Conservation (phyloP, 257 asterid genomes). For the Primulina tabacum region DNA sequence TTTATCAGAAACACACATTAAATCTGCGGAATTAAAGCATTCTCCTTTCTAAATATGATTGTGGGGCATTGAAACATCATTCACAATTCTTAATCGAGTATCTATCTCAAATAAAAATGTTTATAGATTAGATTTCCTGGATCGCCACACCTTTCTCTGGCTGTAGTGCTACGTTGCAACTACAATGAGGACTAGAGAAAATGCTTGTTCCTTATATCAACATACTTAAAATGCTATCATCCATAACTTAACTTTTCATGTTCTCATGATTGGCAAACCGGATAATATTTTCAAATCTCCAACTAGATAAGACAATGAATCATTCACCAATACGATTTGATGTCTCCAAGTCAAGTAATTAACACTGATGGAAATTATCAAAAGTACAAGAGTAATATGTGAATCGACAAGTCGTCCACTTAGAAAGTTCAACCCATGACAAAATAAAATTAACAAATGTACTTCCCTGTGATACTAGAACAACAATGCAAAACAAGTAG, state of each 20-base stretch:
- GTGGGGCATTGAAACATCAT: neutral
- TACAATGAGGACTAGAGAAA: neutral
- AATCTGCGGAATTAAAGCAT: neutral
- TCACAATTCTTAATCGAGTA: neutral
- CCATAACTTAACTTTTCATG: neutral
- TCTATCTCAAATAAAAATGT: neutral
- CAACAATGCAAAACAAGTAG: neutral
- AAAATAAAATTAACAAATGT: neutral
- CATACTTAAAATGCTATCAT: neutral
- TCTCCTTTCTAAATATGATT: slow-evolving; percentile 11
- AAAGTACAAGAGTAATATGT: neutral
- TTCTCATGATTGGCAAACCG: neutral
- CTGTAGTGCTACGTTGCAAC: slow-evolving; percentile 1
- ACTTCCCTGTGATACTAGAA: slow-evolving; percentile 7
- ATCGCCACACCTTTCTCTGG: neutral
- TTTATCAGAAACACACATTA: neutral
- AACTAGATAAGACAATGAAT: neutral
- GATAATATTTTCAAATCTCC: neutral
- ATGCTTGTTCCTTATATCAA: neutral
- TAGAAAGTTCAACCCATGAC: neutral
- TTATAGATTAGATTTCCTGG: neutral
- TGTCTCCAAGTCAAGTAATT: neutral
- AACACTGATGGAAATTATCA: neutral
- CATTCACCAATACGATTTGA: neutral
- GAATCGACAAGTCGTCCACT: slow-evolving; percentile 2